A percentile compares a stretch with the other conserved stretches of the same genome.
These are phyloP conservation scores for Penicillium pulvis DNA, from an alignment of 495 filamentous ascomycete genomes.

Conservation along the genomic window DNA sequence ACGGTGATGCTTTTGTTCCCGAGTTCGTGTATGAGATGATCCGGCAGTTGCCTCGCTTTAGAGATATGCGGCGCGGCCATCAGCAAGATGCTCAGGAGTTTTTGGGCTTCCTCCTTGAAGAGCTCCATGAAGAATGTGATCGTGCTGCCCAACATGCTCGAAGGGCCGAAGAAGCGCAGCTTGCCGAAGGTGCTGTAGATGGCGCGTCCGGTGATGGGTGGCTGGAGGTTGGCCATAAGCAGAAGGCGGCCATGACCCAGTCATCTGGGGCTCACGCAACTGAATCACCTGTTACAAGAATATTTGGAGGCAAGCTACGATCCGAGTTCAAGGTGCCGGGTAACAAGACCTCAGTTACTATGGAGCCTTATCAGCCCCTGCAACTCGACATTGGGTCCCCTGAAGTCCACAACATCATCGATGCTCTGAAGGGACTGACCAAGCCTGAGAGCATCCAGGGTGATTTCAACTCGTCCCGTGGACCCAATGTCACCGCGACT, in stretches of 20 bases:
- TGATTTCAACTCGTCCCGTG: constrained; percentile 81
- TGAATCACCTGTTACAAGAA: constrained; percentile 86
- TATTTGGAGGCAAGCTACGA: constrained; percentile 90
- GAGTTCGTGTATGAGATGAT: constrained; percentile 97
- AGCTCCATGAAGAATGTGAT: constrained; percentile 89
- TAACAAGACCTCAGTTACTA: constrained; percentile 83
- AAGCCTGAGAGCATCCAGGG: constrained; percentile 81
- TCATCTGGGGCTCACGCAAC: constrained; percentile 74
- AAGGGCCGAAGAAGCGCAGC: constrained; percentile 42
- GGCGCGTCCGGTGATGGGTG: constrained; percentile 60
- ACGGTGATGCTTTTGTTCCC: constrained; percentile 88
- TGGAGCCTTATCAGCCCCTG: constrained; percentile 91
- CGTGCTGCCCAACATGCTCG: constrained; percentile 65
- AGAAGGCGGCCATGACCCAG: constrained; percentile 82
- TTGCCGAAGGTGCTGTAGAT: constrained; percentile 42
- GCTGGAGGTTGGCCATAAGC: constrained; percentile 92
- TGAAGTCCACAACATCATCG: constrained; percentile 84
- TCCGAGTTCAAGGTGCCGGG: constrained; percentile 88
- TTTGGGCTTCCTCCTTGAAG: constrained; percentile 88
- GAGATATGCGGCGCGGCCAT: constrained; percentile 90
- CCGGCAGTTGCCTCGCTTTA: constrained; percentile 79
- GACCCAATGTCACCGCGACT: constrained; percentile 72
- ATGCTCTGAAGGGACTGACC: constrained; percentile 85
- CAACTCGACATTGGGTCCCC: constrained; percentile 90
- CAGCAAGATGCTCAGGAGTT: constrained; percentile 99